Evolutionary conservation across 345 rosid genomes (phyloP), one percentile per base, ranked within the genome.

Genomic region (Euclidium syriacum): DNA sequence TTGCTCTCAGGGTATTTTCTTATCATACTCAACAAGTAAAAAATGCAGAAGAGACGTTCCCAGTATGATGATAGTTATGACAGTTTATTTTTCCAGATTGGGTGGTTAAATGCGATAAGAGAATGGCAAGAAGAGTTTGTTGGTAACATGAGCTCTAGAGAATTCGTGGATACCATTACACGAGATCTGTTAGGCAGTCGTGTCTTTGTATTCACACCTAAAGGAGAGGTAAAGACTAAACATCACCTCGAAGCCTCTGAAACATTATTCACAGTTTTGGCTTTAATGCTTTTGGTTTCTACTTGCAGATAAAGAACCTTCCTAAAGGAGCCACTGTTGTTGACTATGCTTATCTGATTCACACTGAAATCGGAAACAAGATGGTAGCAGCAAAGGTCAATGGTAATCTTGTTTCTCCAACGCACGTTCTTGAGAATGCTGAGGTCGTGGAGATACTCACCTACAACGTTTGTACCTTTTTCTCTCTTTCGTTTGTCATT

Each of bases 41-140:
- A 71, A 24, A n/a, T 23, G 52, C 29, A 64, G 29, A n/a, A 55
- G 50, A 57, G 20, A n/a, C 22, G 2, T 48, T 42, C 67, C 18
- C 16, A 58, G 6, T 51, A 43, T 51, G 55, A 64, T 33, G 65
- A 33, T 64, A 57, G 71, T 58, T 72, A 65, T 60, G 80, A 67
- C 12, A 50, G 55, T 68, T 64, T n/a, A 42, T 65, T 63, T 71
- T 70, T 74, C 64, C 79, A 88, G 96, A 61, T 88, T 72, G 85
- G 99, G 55, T 94, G 99, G 99, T 90, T 94, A 36, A 94, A 90
- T 70, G 99, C 97, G 52, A 94, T 89, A 58, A 89, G 99, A 67
- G 97, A 94, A 77, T 94, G 99, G 99, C 99, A 94, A 84, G 96
- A 94, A 62, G 97, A 94, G 79, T 94, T 94, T 55, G 99, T 94